Evolutionary conservation across 805 yeast genomes (phyloP).

Genomic region (Groenewaldozyma salmanticensis): DNA sequence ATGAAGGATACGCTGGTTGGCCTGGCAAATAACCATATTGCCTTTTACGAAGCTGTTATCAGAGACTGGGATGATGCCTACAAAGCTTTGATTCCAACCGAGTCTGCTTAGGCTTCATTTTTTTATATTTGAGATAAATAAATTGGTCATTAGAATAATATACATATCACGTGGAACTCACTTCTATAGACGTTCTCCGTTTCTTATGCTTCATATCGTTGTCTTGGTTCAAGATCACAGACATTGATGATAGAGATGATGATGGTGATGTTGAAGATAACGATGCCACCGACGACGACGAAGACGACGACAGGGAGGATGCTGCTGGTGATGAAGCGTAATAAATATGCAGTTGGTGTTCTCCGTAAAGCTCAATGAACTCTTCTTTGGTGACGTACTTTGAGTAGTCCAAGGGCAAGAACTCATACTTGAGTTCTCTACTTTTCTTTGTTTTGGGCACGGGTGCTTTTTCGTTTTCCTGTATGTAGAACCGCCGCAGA

Average conservation of each 20-base stretch:
- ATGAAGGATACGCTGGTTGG: constrained; percentile 58
- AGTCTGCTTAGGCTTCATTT: not conserved
- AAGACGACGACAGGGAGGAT: not conserved
- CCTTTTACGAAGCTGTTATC: constrained; percentile 58
- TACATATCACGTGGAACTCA: too few relatives aligned
- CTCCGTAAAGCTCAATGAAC: constrained; percentile 44
- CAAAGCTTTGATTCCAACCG: constrained; percentile 1
- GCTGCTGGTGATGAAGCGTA: constrained; percentile 1
- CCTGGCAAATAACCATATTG: constrained; percentile 69
- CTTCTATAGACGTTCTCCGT: constrained; percentile 13
- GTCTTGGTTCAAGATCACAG: not conserved
- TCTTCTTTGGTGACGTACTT: constrained; percentile 40
- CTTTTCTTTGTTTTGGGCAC: constrained; percentile 62
- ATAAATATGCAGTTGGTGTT: constrained; percentile 22
- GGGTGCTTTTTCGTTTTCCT: constrained; percentile 82
- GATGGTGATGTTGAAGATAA: not conserved
- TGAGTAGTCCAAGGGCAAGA: constrained; percentile 47
- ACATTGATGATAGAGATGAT: not conserved
- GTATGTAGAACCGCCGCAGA: constrained; percentile 72
- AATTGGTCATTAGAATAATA: too few relatives aligned
- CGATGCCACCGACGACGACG: not conserved
- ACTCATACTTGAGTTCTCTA: constrained; percentile 37
- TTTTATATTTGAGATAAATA: too few relatives aligned
- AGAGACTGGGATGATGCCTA: constrained; percentile 48
- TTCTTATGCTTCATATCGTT: constrained; percentile 6